Base-by-base conservation (phyloP, 164 flowering plant genomes). In the Annona cherimola region DNA sequence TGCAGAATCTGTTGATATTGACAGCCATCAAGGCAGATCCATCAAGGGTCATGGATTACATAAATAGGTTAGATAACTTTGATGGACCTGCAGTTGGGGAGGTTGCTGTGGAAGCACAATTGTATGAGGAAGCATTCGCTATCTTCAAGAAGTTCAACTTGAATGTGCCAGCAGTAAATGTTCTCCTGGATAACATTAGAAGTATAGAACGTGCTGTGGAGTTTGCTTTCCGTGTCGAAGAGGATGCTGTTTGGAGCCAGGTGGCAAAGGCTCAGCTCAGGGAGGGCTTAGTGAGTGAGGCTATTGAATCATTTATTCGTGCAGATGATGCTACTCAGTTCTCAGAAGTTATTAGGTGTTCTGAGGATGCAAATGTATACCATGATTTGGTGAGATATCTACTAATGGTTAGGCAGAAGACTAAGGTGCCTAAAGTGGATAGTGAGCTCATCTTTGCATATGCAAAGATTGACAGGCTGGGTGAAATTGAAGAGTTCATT, bases 21-120 rank as follows among this genome's bases (percentile, higher is more conserved):
- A 92, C 98, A 35, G 98, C 98, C 45, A 93, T 93, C 72, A 93
- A 96, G 80, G 98, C 98, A n/a, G 98, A 93, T 80, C 86, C 96
- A 20, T 94, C 99, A 5, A 84, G 99, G 78, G 99, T 96, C 19
- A 96, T 96, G 98, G 99, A 96, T 79, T 96, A 96, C 70, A 77
- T 96, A 61, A 94, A 94, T 66, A 85, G 99, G 70, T 84, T 96
- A 62, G 99, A 96, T 76, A 96, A 96, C 77, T 96, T 93, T 83
- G 99, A 96, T 84, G 99, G 99, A 62, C 99, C 99, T 73, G 97
- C 98, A 5, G 96, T 96, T 74, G 99, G 99, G 61, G 99, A 93
- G 79, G 93, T 96, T 67, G 99, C 99, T 67, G 99, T 96, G 74
- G 99, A 96, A 82, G 97, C 96, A 60, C 91, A 88, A 75, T 78